These are phyloP conservation scores for Daldinia grandis DNA, from an alignment of 495 filamentous ascomycete species.

Conservation along the genomic window DNA sequence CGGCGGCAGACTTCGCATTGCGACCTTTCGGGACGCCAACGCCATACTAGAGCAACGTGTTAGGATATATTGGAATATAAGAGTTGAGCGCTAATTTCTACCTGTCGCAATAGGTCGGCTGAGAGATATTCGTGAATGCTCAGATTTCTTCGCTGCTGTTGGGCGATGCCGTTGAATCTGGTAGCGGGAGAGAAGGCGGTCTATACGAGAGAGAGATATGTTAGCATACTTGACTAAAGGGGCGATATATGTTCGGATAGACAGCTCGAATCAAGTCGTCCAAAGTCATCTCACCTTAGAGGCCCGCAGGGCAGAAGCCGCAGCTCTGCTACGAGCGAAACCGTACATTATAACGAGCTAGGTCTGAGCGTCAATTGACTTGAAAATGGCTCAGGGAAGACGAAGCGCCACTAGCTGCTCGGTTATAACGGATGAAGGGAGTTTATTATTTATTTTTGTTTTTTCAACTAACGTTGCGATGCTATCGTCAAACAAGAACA, in stretches of 20 bases:
- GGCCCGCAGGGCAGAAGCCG: slow-evolving; percentile 58
- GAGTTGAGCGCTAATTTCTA: slow-evolving; percentile 54
- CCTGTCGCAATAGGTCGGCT: slow-evolving; percentile 83
- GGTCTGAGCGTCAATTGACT: slow-evolving; percentile 30
- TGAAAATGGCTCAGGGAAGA: slow-evolving; percentile 25
- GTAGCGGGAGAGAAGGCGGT: slow-evolving; percentile 51
- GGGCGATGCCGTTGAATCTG: slow-evolving; percentile 55
- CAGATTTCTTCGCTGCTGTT: slow-evolving; percentile 80
- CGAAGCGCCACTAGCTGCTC: slow-evolving; percentile 19
- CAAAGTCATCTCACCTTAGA: slow-evolving; percentile 53
- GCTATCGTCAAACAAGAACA: slow-evolving; percentile 39
- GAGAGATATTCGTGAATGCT: slow-evolving; percentile 98
- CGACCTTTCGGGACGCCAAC: slow-evolving; percentile 88
- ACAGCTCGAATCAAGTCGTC: slow-evolving; percentile 15
- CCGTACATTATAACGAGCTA: slow-evolving; percentile 52
- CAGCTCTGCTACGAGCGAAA: slow-evolving; percentile 57
- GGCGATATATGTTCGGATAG: not conserved
- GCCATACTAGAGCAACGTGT: slow-evolving; percentile 74
- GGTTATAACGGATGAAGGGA: slow-evolving; percentile 22
- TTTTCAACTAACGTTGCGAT: slow-evolving; percentile 13
- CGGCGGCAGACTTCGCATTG: slow-evolving; percentile 81
- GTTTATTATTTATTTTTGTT: slow-evolving; percentile 2
- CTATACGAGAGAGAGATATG: slow-evolving; percentile 2
- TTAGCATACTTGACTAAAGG: slow-evolving; percentile 18
- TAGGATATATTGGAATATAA: slow-evolving; percentile 32